phyloP scores from a whole-genome alignment of 192 early-diverging fungal genomes.

The Diversispora epigaea region DNA sequence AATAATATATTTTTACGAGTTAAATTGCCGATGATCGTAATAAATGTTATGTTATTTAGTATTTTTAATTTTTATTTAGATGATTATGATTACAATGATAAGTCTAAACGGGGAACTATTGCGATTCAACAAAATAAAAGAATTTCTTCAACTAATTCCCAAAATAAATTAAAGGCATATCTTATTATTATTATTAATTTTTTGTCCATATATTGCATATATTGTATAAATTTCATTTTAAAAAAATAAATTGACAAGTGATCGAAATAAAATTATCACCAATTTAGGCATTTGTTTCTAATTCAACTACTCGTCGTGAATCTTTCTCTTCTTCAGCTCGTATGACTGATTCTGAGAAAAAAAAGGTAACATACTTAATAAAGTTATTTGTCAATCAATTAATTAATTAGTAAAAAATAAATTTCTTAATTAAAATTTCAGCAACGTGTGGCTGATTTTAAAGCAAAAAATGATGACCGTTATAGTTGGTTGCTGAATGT shows the following conservation, averaged over 20 bases:
- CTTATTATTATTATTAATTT: not conserved
- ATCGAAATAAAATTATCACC: not conserved
- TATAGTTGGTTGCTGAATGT: constrained; percentile 85
- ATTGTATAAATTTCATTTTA: not conserved
- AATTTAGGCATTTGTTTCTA: constrained; percentile 12
- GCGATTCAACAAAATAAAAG: too few relatives aligned
- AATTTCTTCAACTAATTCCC: not conserved
- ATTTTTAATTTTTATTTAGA: too few relatives aligned
- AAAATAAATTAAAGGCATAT: constrained; percentile 9
- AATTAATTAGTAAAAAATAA: too few relatives aligned
- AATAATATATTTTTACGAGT: too few relatives aligned
- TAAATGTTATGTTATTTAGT: too few relatives aligned
- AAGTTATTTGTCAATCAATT: too few relatives aligned
- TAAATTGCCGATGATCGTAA: too few relatives aligned
- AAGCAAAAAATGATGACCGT: constrained; percentile 77
- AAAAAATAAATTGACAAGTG: not conserved
- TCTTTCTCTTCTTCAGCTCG: not conserved
- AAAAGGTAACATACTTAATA: constrained; percentile 13
- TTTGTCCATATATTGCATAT: too few relatives aligned
- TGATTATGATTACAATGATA: too few relatives aligned
- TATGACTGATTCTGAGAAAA: constrained; percentile 18
- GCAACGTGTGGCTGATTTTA: constrained; percentile 26
- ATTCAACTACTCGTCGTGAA: not conserved
- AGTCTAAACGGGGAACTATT: too few relatives aligned
- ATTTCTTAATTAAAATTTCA: not conserved